phyloP scores from a whole-genome alignment of 2,329 filamentous ascomycete genomes.

The Chrysoporthe deuterocubensis region DNA sequence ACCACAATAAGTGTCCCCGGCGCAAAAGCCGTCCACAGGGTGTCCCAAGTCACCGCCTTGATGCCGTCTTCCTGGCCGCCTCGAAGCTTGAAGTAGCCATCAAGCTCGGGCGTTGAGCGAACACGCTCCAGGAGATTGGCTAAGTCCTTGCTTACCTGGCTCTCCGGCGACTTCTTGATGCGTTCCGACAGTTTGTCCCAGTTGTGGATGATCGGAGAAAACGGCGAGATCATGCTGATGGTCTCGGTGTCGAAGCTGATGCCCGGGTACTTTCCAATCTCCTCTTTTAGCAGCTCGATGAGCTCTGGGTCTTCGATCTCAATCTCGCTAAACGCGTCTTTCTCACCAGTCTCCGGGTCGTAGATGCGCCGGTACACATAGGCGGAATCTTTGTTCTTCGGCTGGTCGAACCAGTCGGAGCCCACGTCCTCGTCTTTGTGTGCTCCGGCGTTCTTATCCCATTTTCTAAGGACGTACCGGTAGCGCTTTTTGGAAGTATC shows the following conservation, averaged over 20 bases:
- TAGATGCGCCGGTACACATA: conserved; percentile 29
- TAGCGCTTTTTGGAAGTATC: conserved; percentile 19
- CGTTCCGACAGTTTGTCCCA: conserved; percentile 27
- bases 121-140: conserved; percentile 24
- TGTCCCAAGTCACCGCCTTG: conserved; percentile 29
- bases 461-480: conserved; percentile 24
- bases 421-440: conserved; percentile 26
- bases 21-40: conserved; percentile 29
- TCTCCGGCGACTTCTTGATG: conserved; percentile 22
- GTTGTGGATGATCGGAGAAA: conserved; percentile 29
- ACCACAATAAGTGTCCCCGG: conserved; percentile 28
- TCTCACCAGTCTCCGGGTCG: conserved; percentile 21
- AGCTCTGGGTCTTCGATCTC: conserved; percentile 26
- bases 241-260: conserved; percentile 27
- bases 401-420: conserved; percentile 18
- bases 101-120: conserved; percentile 23
- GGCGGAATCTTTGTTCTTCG: conserved; percentile 21
- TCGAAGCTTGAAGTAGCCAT: conserved; percentile 29
- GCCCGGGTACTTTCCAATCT: conserved; percentile 29
- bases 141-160: conserved; percentile 27
- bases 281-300: conserved; percentile 22
- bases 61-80: conserved; percentile 15
- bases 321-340: conserved; percentile 25
- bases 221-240: conserved; percentile 26
- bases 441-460: conserved; percentile 23